phyloP scores from a whole-genome alignment of 1,284 basidiomycete species.

The Fistulinella cinereoalba region DNA sequence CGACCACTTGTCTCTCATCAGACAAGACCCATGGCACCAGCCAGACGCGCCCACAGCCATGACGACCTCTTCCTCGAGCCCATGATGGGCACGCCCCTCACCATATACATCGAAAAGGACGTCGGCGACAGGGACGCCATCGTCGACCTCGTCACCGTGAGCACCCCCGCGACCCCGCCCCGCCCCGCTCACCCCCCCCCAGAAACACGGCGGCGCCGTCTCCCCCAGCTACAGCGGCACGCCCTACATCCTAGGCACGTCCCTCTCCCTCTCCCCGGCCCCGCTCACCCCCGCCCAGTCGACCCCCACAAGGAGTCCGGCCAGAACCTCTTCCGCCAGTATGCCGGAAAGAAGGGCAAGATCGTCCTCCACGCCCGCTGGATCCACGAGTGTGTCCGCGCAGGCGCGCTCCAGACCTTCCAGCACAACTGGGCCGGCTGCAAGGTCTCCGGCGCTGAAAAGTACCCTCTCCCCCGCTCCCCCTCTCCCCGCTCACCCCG shows the following conservation, averaged over 20 bases:
- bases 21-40: slow-evolving; percentile 76
- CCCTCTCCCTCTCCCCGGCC: slow-evolving; percentile 10
- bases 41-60: slow-evolving; percentile 43
- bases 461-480: slow-evolving; percentile 37
- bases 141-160: slow-evolving; percentile 60
- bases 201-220: slow-evolving; percentile 74
- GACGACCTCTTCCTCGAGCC: slow-evolving; percentile 68
- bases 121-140: slow-evolving; percentile 65
- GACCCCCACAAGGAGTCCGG: slow-evolving; percentile 76
- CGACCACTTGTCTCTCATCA: slow-evolving; percentile 30
- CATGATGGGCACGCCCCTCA: slow-evolving; percentile 70
- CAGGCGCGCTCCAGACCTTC: slow-evolving; percentile 65
- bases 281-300: slow-evolving; percentile 16
- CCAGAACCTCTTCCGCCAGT: slow-evolving; percentile 74
- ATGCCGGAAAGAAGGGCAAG: slow-evolving; percentile 72
- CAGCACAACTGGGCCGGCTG: slow-evolving; percentile 73
- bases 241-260: slow-evolving; percentile 70
- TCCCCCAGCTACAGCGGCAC: slow-evolving; percentile 72
- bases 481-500: slow-evolving; percentile 7
- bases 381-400: slow-evolving; percentile 70
- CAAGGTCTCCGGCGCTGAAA: slow-evolving; percentile 72
- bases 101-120: slow-evolving; percentile 76
- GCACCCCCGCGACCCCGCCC: slow-evolving; percentile 20
- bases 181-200: slow-evolving; percentile 3
- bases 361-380: slow-evolving; percentile 68